Percentiles rank a stretch among this genome's conserved stretches.
Conservation (phyloP, 2,329 filamentous ascomycete species). For the Monosporascus sp. region DNA sequence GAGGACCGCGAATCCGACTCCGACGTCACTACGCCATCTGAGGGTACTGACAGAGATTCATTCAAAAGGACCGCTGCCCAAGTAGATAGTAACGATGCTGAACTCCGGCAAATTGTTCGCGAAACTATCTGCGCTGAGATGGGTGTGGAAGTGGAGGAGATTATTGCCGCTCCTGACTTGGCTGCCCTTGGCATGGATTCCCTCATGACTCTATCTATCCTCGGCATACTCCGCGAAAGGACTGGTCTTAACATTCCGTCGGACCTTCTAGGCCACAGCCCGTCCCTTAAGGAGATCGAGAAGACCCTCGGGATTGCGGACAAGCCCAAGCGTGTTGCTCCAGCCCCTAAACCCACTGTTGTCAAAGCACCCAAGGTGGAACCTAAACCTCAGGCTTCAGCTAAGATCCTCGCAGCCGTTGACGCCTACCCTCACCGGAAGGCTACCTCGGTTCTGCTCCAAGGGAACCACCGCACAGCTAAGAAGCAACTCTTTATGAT, state of each 20-base stretch:
- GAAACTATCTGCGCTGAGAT: conserved; percentile 67
- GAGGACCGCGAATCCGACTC: conserved; percentile 44
- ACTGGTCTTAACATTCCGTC: conserved; percentile 49
- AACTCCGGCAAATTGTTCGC: conserved; percentile 50
- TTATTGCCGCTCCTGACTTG: conserved; percentile 48
- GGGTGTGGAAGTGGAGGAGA: conserved; percentile 63
- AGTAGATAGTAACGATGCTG: conserved; percentile 35
- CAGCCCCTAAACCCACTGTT: conserved; percentile 22
- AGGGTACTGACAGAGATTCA: conserved; percentile 46
- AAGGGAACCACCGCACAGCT: conserved; percentile 45
- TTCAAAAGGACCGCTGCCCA: conserved; percentile 35
- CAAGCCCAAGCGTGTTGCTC: conserved; percentile 30
- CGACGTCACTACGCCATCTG: conserved; percentile 47
- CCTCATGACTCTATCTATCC: conserved; percentile 51
- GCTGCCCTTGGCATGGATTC: conserved; percentile 56
- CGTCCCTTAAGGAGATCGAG: conserved; percentile 61
- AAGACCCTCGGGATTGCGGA: conserved; percentile 52
- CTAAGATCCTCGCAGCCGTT: conserved; percentile 25
- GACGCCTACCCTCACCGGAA: conserved; percentile 46
- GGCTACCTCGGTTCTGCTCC: conserved; percentile 38
- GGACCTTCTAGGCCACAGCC: conserved; percentile 57
- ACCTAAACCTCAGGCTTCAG: conserved; percentile 17
- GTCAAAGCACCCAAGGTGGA: conserved; percentile 23
- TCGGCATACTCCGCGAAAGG: conserved; percentile 49
- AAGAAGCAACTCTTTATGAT: conserved; percentile 48